Percentiles rank a stretch among this genome's conserved stretches.
phyloP scores from a whole-genome alignment of 495 filamentous ascomycete genomes.

The Penicillium simplicissimum region DNA sequence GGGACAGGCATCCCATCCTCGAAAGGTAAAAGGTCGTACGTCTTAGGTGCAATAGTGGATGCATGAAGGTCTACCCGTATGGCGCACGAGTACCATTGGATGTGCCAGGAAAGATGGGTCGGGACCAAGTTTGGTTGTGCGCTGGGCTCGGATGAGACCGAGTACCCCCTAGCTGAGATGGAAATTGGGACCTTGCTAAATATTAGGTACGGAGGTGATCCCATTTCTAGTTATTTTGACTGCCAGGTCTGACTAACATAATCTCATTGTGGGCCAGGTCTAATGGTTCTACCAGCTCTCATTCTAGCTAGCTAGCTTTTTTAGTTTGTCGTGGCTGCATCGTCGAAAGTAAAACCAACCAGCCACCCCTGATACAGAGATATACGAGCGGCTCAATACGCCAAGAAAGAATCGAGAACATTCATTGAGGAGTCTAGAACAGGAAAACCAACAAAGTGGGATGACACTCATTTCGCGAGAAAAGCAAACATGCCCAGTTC shows the following conservation, averaged over 20 bases:
- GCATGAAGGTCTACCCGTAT: not conserved
- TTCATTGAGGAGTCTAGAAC: not conserved
- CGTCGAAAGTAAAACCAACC: not conserved
- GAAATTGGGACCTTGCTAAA: not conserved
- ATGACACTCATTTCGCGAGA: not conserved
- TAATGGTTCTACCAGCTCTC: not conserved
- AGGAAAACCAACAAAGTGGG: not conserved
- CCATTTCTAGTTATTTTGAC: too few relatives aligned
- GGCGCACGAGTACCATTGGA: not conserved
- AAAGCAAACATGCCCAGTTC: not conserved
- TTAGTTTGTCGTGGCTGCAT: not conserved
- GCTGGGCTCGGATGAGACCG: not conserved
- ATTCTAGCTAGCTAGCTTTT: not conserved
- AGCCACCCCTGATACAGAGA: not conserved
- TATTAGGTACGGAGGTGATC: not conserved
- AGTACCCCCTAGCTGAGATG: not conserved
- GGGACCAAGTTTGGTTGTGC: not conserved
- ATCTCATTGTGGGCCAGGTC: not conserved
- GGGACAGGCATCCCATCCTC: not conserved
- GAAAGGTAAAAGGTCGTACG: not conserved
- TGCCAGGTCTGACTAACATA: too few relatives aligned
- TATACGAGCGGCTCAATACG: not conserved
- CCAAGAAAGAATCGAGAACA: not conserved
- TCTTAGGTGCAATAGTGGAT: not conserved
- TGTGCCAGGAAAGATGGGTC: not conserved